phyloP scores from a whole-genome alignment of 495 filamentous ascomycete genomes.

The Neurospora sp. region DNA sequence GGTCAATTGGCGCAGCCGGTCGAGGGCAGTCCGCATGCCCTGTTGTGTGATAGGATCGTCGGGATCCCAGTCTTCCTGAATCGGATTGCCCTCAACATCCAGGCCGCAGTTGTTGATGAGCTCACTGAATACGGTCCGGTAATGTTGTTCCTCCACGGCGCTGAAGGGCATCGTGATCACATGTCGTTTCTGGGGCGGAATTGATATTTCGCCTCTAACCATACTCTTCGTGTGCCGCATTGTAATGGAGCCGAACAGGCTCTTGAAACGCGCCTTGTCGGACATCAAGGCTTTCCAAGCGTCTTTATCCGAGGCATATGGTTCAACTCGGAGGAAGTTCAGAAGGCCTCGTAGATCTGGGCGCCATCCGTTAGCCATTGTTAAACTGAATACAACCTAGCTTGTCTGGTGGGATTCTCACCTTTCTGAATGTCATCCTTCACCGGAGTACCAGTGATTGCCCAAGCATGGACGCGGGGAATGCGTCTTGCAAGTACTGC shows the following conservation, averaged over 20 bases:
- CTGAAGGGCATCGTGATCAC: conserved; percentile 86
- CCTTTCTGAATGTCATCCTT: conserved; percentile 56
- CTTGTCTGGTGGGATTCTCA: not conserved
- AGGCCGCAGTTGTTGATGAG: conserved; percentile 63
- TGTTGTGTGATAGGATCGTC: conserved; percentile 46
- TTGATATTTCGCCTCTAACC: conserved; percentile 57
- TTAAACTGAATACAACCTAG: not conserved
- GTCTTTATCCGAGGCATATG: conserved; percentile 50
- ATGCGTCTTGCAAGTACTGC: conserved; percentile 70
- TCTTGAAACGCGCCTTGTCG: conserved; percentile 49
- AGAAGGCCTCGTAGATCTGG: conserved; percentile 58
- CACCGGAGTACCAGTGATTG: conserved; percentile 84
- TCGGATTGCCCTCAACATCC: conserved; percentile 50
- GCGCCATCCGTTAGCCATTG: not conserved
- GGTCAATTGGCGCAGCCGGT: conserved; percentile 65
- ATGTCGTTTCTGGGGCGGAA: conserved; percentile 72
- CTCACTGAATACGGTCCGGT: conserved; percentile 57
- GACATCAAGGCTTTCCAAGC: conserved; percentile 58
- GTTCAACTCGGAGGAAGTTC: conserved; percentile 68
- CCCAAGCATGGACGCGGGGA: conserved; percentile 81
- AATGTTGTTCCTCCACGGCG: conserved; percentile 79
- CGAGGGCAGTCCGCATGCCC: conserved; percentile 45
- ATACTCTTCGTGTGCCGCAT: conserved; percentile 78
- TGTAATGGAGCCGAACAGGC: conserved; percentile 57
- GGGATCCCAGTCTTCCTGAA: conserved; percentile 50